Evolutionary conservation across 1,284 basidiomycete genomes (phyloP), one percentile per base, ranked within the genome.

Genomic region (Phylloboletellus chloephorus): DNA sequence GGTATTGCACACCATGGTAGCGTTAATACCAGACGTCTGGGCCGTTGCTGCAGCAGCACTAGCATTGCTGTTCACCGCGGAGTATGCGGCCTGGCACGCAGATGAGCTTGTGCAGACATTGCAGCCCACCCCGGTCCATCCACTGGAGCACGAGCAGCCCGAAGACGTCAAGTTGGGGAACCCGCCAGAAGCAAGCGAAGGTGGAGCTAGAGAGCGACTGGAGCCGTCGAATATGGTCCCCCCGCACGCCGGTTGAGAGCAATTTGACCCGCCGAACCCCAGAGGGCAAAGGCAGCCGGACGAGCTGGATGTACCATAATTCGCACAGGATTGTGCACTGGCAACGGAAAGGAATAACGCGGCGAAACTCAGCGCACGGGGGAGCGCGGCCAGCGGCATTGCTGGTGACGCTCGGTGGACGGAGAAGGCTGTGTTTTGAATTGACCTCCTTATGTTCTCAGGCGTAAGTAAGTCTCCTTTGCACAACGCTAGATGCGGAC

Each of bases 111-210:
- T 69, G 53, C 85, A 88, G 22, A 86, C 80, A 48, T 89, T 88
- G 63, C 89, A 93, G 0, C 77, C 82, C 0, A 73, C 73, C 3
- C 89, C 89, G 1, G 67, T 68, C 88, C 88, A 92, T 1, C 83
- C 88, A 37, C 57, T 56, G 44, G 76, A 64, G 58, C 89, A 92
- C 0, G 69, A 63, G 53, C 89, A 92, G 3, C 63, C 66, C 13
- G 76, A 67, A 16, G 71, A 55, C 1, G 81, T 84, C 40, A 87
- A 48, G 56, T 89, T 86, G 10, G 76, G 69, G 38, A 76, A 73
- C 13, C 66, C 67, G 2, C 69, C 69, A 4, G 67, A 64, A 0
- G 70, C 53, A 3, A 57, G 54, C 10, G 72, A 61, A 16, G 47
- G 16, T 0, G 49, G 41, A 3, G 73, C 64, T 11, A 82, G 58